Evolutionary conservation across 345 rosid species (phyloP).

Genomic region (Raphanus raphanistrum): DNA sequence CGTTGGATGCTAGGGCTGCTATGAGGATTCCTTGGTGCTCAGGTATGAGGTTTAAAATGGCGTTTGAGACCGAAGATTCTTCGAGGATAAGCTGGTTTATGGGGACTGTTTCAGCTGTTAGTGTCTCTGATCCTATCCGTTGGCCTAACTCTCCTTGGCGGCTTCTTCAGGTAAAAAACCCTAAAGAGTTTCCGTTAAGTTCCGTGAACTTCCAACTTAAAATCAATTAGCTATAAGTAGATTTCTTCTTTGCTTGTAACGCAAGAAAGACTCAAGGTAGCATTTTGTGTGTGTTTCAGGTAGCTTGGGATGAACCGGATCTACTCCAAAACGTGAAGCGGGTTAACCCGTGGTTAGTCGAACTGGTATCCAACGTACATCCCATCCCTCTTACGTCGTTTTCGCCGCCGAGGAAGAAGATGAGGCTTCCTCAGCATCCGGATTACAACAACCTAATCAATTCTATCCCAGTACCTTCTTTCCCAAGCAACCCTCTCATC

Average conservation of each 20-base stretch:
- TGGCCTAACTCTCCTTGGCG: slow-evolving; percentile 99
- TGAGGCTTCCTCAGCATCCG: slow-evolving; percentile 59
- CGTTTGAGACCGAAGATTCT: slow-evolving; percentile 91
- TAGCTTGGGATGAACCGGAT: slow-evolving; percentile 97
- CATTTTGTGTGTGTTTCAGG: slow-evolving; percentile 46
- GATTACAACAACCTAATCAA: slow-evolving; percentile 53
- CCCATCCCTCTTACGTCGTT: slow-evolving; percentile 72
- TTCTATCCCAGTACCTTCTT: slow-evolving; percentile 64
- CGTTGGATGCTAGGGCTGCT: slow-evolving; percentile 58
- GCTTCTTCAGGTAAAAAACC: slow-evolving; percentile 70
- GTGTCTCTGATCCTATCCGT: slow-evolving; percentile 66
- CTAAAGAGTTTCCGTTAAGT: neutral
- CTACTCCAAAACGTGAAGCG: slow-evolving; percentile 92
- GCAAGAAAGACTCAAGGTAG: neutral
- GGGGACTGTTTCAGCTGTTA: slow-evolving; percentile 85
- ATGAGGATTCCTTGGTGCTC: slow-evolving; percentile 83
- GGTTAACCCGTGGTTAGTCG: slow-evolving; percentile 94
- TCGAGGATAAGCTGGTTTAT: slow-evolving; percentile 96
- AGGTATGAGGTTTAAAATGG: slow-evolving; percentile 96
- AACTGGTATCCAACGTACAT: slow-evolving; percentile 76
- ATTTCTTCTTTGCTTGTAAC: neutral
- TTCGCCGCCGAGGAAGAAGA: slow-evolving; percentile 88
- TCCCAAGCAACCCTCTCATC: slow-evolving; percentile 58
- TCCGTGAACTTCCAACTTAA: neutral
- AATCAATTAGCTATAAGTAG: neutral